A percentile compares a stretch with the other conserved stretches of the same genome.
These are phyloP conservation scores for Ascochyta rabiei DNA, from an alignment of 2,329 filamentous ascomycete genomes.

Conservation along the genomic window DNA sequence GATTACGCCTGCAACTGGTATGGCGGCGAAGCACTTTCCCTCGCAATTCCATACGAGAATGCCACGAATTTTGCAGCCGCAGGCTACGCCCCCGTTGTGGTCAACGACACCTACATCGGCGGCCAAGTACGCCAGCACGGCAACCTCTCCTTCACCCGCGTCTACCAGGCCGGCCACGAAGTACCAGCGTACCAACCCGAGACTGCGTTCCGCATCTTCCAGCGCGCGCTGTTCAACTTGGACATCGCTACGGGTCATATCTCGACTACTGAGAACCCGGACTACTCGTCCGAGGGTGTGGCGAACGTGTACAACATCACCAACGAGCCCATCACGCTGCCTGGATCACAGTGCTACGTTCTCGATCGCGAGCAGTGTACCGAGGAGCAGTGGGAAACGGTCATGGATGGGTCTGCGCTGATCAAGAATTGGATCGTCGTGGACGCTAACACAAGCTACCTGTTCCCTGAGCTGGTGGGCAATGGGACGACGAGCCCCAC, in stretches of 20 bases:
- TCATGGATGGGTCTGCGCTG: constrained; percentile 40
- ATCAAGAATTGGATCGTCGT: constrained; percentile 45
- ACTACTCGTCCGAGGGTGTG: constrained; percentile 43
- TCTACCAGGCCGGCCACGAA: constrained; percentile 61
- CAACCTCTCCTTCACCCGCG: constrained; percentile 62
- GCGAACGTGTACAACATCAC: constrained; percentile 53
- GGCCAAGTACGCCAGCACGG: constrained; percentile 78
- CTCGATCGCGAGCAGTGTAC: constrained; percentile 39
- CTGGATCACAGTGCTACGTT: constrained; percentile 46
- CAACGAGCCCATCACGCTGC: constrained; percentile 51
- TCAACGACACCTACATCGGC: constrained; percentile 71
- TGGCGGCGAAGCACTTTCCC: constrained; percentile 75
- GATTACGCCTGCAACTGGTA: constrained; percentile 65
- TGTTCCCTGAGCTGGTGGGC: constrained; percentile 36
- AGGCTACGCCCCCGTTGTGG: constrained; percentile 74
- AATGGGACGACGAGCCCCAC: constrained; percentile 18
- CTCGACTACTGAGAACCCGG: constrained; percentile 49
- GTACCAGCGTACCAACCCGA: constrained; percentile 56
- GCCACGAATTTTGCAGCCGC: constrained; percentile 64
- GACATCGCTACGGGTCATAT: constrained; percentile 62
- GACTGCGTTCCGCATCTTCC: constrained; percentile 60
- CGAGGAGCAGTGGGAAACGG: constrained; percentile 38
- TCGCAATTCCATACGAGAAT: constrained; percentile 60
- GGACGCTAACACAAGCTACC: constrained; percentile 38
- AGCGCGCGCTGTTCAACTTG: constrained; percentile 57